phyloP scores from a whole-genome alignment of 2,329 filamentous ascomycete species.

The Aspergillus fumigatiaffinis region DNA sequence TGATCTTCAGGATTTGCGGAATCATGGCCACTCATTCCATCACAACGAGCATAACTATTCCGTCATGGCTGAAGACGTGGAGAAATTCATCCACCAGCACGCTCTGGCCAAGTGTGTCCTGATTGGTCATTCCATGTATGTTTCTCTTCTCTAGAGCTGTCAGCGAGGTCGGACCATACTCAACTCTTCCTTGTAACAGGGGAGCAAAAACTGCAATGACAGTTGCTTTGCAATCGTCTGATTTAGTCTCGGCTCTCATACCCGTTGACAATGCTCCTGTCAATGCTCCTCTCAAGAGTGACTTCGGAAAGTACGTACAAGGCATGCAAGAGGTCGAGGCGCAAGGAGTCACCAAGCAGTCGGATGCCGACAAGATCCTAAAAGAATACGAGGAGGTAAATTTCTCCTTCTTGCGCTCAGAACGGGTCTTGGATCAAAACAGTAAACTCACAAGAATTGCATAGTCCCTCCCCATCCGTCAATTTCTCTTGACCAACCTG shows the following conservation, averaged over 20 bases:
- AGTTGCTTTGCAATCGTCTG: conserved; percentile 68
- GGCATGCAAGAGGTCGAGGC: conserved; percentile 81
- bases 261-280: conserved; percentile 90
- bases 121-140: conserved; percentile 90
- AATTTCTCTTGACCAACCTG: conserved; percentile 89
- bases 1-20: conserved; percentile 69
- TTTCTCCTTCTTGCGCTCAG: conserved; percentile 8
- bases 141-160: not conserved
- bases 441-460: not conserved
- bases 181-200: conserved; percentile 42
- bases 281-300: conserved; percentile 67
- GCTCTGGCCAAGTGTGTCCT: conserved; percentile 66
- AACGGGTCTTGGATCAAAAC: not conserved
- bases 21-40: conserved; percentile 90
- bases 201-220: conserved; percentile 93
- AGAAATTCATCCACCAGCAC: conserved; percentile 70
- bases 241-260: conserved; percentile 66
- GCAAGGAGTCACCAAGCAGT: conserved; percentile 62
- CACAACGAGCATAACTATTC: conserved; percentile 70
- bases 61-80: conserved; percentile 78
- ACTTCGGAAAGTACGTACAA: conserved; percentile 75
- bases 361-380: conserved; percentile 77
- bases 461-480: conserved; percentile 69
- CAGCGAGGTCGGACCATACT: not conserved
- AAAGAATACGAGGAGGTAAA: conserved; percentile 65